phyloP scores from a whole-genome alignment of 1,284 basidiomycete genomes.

The Heterobasidion occidentale region DNA sequence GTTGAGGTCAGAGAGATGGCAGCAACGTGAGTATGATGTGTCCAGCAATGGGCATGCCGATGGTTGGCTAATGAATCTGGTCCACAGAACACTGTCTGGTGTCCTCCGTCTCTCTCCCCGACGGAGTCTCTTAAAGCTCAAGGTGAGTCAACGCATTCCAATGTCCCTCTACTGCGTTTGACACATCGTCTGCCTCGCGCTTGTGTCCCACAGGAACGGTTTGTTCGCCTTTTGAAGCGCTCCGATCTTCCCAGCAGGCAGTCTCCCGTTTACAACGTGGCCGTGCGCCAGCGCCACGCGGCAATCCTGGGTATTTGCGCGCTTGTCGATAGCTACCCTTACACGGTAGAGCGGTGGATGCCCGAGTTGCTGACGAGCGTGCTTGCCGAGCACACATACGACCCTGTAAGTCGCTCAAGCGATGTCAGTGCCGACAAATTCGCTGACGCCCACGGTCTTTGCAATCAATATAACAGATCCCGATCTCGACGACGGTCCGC shows the following conservation, averaged over 20 bases:
- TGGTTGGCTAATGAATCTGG: neutral
- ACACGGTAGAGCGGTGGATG: constrained; percentile 84
- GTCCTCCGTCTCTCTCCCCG: constrained; percentile 77
- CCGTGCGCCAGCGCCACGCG: constrained; percentile 67
- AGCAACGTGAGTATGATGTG: constrained; percentile 33
- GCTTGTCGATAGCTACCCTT: constrained; percentile 75
- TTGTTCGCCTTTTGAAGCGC: constrained; percentile 55
- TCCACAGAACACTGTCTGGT: constrained; percentile 64
- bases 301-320: constrained; percentile 77
- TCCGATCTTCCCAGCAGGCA: constrained; percentile 50
- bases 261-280: constrained; percentile 50
- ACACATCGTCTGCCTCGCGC: no score
- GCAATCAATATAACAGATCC: constrained; percentile 38
- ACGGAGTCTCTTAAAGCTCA: constrained; percentile 62
- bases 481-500: constrained; percentile 65
- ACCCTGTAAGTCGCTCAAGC: constrained; percentile 43
- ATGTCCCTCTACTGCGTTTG: no score
- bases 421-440: neutral
- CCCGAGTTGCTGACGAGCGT: constrained; percentile 64
- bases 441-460: neutral
- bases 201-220: constrained; percentile 43
- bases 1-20: constrained; percentile 74
- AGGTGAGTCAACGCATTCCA: constrained; percentile 27
- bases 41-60: no score
- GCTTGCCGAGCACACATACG: constrained; percentile 75